These are phyloP conservation scores for Zoysia pacifica DNA, from an alignment of 176 grass and related monocot species.

Conservation along the genomic window DNA sequence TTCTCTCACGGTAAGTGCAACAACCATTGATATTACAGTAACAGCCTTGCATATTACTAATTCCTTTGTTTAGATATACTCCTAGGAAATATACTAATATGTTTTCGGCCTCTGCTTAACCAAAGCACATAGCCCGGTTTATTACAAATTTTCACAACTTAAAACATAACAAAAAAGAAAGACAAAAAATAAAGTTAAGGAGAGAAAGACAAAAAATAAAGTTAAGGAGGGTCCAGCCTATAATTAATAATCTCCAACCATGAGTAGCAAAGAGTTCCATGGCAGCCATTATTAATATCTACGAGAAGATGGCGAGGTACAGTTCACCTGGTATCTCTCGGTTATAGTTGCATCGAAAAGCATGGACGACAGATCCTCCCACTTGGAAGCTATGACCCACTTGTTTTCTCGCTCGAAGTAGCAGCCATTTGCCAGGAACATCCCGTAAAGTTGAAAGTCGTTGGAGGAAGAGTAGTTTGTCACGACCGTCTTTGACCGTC, in stretches of 20 bases:
- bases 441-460: neutral
- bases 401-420: neutral
- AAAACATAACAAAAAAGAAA: too few relatives aligned
- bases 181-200: too few relatives aligned
- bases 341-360: neutral
- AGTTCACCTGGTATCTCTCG: neutral
- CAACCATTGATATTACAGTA: neutral
- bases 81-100: too few relatives aligned
- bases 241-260: too few relatives aligned
- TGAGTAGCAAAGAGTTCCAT: too few relatives aligned
- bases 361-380: neutral
- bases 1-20: slow-evolving; percentile 14
- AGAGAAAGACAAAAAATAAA: too few relatives aligned
- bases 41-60: neutral
- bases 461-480: neutral
- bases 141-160: too few relatives aligned
- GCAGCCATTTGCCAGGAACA: slow-evolving; percentile 2
- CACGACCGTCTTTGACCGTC: slow-evolving; percentile 5
- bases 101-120: too few relatives aligned
- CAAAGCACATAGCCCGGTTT: too few relatives aligned
- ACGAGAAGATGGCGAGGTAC: neutral
- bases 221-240: too few relatives aligned
- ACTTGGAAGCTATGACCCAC: neutral
- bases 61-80: neutral
- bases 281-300: neutral